phyloP scores from a whole-genome alignment of 805 yeast genomes.

The Candida ipomoeae region DNA sequence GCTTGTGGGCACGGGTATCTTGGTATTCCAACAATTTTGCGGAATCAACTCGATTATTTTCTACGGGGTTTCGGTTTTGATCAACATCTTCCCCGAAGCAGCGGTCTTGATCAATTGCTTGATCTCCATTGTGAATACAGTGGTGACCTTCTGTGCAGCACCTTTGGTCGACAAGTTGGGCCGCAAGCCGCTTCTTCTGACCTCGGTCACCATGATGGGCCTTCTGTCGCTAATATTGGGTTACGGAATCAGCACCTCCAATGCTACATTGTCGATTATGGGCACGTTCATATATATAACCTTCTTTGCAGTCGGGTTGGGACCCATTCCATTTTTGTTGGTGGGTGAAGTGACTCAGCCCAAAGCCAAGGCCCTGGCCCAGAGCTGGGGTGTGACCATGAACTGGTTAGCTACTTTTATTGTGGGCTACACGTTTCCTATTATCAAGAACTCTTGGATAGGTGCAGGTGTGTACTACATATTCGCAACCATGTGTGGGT shows the following conservation, averaged over 20 bases:
- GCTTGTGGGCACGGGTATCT: constrained; percentile 62
- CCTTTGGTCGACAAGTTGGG: constrained; percentile 72
- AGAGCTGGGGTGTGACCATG: constrained; percentile 85
- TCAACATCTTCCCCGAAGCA: constrained; percentile 64
- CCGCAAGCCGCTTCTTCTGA: constrained; percentile 64
- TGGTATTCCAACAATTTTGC: constrained; percentile 84
- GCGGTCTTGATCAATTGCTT: constrained; percentile 71
- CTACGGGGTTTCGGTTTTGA: constrained; percentile 84
- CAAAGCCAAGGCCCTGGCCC: constrained; percentile 80
- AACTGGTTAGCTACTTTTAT: constrained; percentile 90
- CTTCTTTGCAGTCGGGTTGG: constrained; percentile 86
- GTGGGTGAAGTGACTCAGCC: constrained; percentile 85
- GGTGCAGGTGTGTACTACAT: constrained; percentile 79
- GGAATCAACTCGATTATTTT: constrained; percentile 92
- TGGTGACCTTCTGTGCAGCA: constrained; percentile 72
- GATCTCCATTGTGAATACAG: constrained; percentile 70
- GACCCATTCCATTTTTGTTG: constrained; percentile 91
- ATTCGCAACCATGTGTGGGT: constrained; percentile 57
- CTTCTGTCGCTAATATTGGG: constrained; percentile 60
- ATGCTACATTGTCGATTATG: constrained; percentile 49
- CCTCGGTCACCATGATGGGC: constrained; percentile 68
- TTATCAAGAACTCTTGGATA: constrained; percentile 48
- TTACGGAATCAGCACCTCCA: constrained; percentile 51
- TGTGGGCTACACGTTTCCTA: constrained; percentile 78
- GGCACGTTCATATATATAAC: constrained; percentile 74